Base-by-base conservation (phyloP, 306 rosid species). In the Cucurbita pepo region DNA sequence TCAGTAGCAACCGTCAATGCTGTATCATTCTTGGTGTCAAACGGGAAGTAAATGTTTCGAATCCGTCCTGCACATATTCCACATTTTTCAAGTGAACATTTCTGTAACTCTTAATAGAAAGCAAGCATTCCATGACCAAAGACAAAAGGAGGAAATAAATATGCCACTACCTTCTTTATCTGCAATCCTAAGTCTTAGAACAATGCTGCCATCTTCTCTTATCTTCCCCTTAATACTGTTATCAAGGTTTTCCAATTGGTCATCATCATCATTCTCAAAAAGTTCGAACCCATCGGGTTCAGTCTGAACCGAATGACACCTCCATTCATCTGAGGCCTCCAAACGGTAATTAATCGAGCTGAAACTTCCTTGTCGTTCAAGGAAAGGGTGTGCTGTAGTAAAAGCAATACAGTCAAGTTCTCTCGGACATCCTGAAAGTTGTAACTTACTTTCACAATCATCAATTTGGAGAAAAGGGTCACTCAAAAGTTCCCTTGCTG, bases 1-100 rank as follows among this genome's bases (percentile, higher is more conserved):
- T 93, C 98, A 6, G 96, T 79, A 34, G 98, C 96, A 45, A 93
- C 98, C 4, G 90, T 88, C 45, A 90, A 61, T 78, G 98, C 97
- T 30, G 98, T 93, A 76, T 90, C 98, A 2, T 51, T 82, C 81
- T 87, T 90, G 56, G 80, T 69, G 81, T 93, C 97, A 62, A 93
- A 93, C 15, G 94, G 91, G 81, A 93, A 93, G 81, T 90, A 75
- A 47, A 93, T 90, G 82, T 93, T 92, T 52, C 96, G 90, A 18
- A 88, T 83, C 16, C 48, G 92, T 19, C 95, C 97, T 92, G 96
- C 78, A 76, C 79, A 55, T 59, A 7, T 44, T 78, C 52, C 37
- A 45, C 54, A 56, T 51, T n/a, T 21, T 52, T 54, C 53, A 21
- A 56, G 56, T 77, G 38, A 48, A 41, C 14, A 48, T 69, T 53